A percentile compares a stretch with the other conserved stretches of the same genome.
phyloP scores from a whole-genome alignment of 2,329 filamentous ascomycete species.

The Aspergillus hiratsukae region DNA sequence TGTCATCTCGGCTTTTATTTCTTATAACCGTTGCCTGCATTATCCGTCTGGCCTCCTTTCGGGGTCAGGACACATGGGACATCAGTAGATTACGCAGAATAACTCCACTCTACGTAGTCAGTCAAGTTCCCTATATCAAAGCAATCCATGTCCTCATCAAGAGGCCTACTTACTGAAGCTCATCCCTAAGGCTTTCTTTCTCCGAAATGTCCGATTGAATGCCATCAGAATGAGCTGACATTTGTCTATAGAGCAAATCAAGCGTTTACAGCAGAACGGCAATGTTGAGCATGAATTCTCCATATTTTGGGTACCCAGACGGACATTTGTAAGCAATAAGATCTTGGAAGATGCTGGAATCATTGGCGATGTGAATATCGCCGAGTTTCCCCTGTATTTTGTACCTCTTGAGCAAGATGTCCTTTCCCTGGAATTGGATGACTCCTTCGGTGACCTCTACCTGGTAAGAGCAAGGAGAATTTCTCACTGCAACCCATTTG shows the following conservation, averaged over 20 bases:
- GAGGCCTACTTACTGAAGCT: conserved; percentile 21
- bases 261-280: conserved; percentile 79
- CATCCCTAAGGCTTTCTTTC: conserved; percentile 43
- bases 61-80: conserved; percentile 36
- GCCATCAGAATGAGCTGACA: conserved; percentile 60
- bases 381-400: conserved; percentile 83
- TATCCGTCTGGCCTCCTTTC: conserved; percentile 1
- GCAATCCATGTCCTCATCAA: neutral
- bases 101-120: conserved; percentile 51
- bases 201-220: conserved; percentile 34
- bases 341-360: conserved; percentile 90
- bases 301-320: conserved; percentile 90
- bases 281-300: conserved; percentile 93
- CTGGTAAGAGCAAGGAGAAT: conserved; percentile 47
- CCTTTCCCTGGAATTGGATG: conserved; percentile 82
- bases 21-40: conserved; percentile 5
- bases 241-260: conserved; percentile 70
- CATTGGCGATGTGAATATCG: conserved; percentile 83
- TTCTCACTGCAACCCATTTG: neutral
- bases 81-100: conserved; percentile 57
- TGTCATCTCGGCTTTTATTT: conserved; percentile 31
- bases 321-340: conserved; percentile 85
- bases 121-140: conserved; percentile 52
- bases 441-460: conserved; percentile 83
- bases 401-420: conserved; percentile 89